phyloP scores from a whole-genome alignment of 306 rosid species.

The Glycine soja region DNA sequence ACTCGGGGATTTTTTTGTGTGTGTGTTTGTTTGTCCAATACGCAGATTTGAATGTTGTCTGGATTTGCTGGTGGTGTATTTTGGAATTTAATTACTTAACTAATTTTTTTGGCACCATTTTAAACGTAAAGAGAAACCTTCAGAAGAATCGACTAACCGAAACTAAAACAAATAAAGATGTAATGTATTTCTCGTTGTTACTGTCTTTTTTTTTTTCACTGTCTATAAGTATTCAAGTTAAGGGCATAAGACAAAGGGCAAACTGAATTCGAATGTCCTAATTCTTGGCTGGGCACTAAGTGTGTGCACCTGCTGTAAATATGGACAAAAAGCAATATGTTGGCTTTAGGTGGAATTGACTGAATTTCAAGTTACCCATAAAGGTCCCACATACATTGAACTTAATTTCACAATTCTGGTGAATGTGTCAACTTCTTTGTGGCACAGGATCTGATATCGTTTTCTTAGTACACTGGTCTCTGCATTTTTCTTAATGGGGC shows the following conservation, averaged over 20 bases:
- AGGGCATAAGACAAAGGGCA: not conserved
- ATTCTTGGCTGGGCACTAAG: constrained; percentile 84
- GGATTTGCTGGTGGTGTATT: constrained; percentile 5
- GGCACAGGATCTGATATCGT: not conserved
- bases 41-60: too few species aligned
- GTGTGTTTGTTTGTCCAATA: not conserved
- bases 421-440: not conserved
- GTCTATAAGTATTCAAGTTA: constrained; percentile 29
- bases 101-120: constrained; percentile 22
- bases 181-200: not conserved
- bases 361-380: constrained; percentile 60
- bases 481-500: constrained; percentile 13
- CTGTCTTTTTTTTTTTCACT: not conserved
- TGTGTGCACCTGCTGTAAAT: constrained; percentile 80
- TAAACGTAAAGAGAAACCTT: not conserved
- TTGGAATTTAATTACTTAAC: constrained; percentile 3
- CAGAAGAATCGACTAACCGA: not conserved
- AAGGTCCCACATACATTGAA: constrained; percentile 63
- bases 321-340: constrained; percentile 67
- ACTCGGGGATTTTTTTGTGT: not conserved
- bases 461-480: not conserved
- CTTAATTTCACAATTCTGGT: constrained; percentile 32
- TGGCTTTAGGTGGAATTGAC: constrained; percentile 77
- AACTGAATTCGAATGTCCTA: constrained; percentile 60
- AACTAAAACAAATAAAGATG: too few species aligned